Evolutionary conservation across 2,329 filamentous ascomycete genomes (phyloP).

Genomic region (Alternaria atra): DNA sequence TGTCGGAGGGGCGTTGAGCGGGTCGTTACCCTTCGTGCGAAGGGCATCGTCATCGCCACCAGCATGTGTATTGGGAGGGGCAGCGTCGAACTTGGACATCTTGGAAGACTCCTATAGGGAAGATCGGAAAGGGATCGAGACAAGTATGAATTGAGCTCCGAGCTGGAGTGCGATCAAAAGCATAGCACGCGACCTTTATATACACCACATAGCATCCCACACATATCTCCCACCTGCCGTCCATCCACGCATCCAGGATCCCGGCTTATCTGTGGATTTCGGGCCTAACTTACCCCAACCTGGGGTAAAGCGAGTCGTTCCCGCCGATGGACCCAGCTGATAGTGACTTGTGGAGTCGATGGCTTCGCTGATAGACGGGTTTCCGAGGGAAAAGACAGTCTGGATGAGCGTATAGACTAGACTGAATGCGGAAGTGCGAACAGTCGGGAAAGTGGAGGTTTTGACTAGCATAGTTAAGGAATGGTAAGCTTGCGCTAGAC

Average conservation of each 20-base stretch:
- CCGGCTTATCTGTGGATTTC: constrained; percentile 32
- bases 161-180: constrained; percentile 6
- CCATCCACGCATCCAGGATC: constrained; percentile 6
- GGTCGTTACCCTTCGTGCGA: constrained; percentile 36
- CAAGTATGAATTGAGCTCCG: constrained; percentile 5
- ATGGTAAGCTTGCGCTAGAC: constrained; percentile 24
- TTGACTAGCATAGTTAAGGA: constrained; percentile 18
- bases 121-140: not conserved
- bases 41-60: constrained; percentile 43
- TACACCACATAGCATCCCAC: not conserved
- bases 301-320: constrained; percentile 28
- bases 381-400: constrained; percentile 9
- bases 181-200: constrained; percentile 27
- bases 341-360: constrained; percentile 23
- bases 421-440: constrained; percentile 26
- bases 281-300: constrained; percentile 30
- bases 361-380: constrained; percentile 8
- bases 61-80: constrained; percentile 46
- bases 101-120: not conserved
- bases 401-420: constrained; percentile 13
- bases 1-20: constrained; percentile 29
- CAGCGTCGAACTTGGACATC: constrained; percentile 43
- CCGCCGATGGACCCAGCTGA: constrained; percentile 12
- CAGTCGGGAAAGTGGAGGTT: constrained; percentile 26
- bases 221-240: constrained; percentile 12